Base-by-base conservation (phyloP, 345 rosid genomes). In the Raphanus raphanistrum region DNA sequence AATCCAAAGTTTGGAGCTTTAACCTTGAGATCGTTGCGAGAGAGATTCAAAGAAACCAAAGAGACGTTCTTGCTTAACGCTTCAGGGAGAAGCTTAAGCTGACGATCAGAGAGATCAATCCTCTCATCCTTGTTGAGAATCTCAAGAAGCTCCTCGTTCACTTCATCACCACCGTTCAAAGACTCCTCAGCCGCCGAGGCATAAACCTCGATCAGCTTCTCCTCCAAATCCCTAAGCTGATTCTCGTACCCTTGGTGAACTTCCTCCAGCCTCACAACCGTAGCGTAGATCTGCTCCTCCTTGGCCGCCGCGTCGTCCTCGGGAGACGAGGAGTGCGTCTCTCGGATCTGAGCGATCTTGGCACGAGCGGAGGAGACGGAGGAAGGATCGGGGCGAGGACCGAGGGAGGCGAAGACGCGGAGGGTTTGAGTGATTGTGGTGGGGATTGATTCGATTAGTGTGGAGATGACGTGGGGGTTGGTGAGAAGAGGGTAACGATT, bases 1-100 rank as follows among this genome's bases (percentile, higher is more conserved):
- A 0, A 41, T 41, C 48, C 0, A 41, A 43, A 43, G 15, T 3
- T 43, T 43, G 10, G 28, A 17, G 57, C 55, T 5, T 45, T 57
- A 75, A 95, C 99, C 98, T 84, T 86, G 9, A 95, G 78, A 70
- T 84, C 88, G 73, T 95, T 92, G 76, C 77, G 84, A n/a, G 97
- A 84, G 61, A 95, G 84, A 84, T 90, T 81, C 68, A 95, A 86
- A 11, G 82, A 83, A 74, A 82, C 82, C 87, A 95, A 81, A 10
- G 84, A 88, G 12, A 35, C 73, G 76, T 87, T 79, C 79, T 83
- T 90, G 66, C 89, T 90, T 16, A 92, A 86, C 16, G 90, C 93
- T 82, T 90, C 92, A 3, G 98, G 99, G 70, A 95, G 68, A 26
- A 88, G 28, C 84, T 83, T 88, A 72, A 95, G 71, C 74, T 66